Evolutionary conservation across 129 eudicot genomes (phyloP).

Genomic region (Arctium lappa): DNA sequence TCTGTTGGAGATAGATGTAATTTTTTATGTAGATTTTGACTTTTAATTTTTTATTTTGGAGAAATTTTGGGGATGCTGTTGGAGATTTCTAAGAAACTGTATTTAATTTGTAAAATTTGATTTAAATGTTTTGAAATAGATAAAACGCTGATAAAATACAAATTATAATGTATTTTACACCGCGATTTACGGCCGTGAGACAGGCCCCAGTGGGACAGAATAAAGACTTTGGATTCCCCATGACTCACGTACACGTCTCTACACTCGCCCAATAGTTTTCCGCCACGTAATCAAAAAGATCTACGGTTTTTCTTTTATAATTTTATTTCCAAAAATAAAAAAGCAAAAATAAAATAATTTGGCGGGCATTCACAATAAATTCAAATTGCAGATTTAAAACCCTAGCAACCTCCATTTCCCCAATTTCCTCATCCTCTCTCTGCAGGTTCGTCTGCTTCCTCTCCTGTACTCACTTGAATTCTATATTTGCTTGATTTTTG

Average conservation of each 20-base stretch:
- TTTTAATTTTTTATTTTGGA: too few species aligned
- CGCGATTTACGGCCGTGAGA: conserved; percentile 32
- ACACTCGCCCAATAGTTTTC: neutral
- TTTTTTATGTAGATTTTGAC: too few species aligned
- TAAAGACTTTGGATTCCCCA: conserved; percentile 31
- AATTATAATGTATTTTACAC: neutral
- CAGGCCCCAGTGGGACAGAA: conserved; percentile 29
- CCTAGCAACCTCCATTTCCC: conserved; percentile 48
- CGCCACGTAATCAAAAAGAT: conserved; percentile 26
- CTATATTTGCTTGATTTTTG: neutral
- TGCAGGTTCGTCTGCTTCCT: conserved; percentile 22
- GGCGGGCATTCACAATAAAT: conserved; percentile 63
- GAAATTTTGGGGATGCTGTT: too few species aligned
- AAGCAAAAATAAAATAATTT: conserved; percentile 12
- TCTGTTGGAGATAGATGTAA: too few species aligned
- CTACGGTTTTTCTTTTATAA: conserved; percentile 21
- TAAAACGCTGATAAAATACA: neutral
- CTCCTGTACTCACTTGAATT: neutral
- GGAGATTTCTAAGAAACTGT: too few species aligned
- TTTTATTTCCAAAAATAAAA: conserved; percentile 5
- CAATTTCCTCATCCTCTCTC: conserved; percentile 25
- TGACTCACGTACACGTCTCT: conserved; percentile 34
- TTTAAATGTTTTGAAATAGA: neutral
- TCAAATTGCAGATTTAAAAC: conserved; percentile 60
- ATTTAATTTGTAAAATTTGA: too few species aligned